Conservation (phyloP, 768 basidiomycete species). For the Kwoniella sp. region DNA sequence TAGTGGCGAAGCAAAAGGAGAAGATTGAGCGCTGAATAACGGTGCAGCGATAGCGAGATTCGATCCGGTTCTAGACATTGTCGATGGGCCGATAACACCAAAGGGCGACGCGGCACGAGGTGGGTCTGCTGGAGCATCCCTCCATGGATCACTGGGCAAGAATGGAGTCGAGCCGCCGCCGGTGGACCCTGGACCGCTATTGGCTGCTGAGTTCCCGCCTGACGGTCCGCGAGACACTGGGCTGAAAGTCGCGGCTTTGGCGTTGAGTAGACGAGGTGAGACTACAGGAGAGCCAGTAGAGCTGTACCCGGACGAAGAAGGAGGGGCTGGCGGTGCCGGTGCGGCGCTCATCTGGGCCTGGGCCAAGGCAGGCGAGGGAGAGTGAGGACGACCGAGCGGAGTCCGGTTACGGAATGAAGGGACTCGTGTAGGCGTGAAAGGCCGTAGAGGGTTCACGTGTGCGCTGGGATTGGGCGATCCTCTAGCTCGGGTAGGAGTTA, state of each 20-base stretch:
- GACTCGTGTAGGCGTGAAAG: conserved; percentile 58
- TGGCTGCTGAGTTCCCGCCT: conserved; percentile 57
- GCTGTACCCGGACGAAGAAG: conserved; percentile 32
- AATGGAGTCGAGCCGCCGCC: conserved; percentile 56
- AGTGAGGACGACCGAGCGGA: conserved; percentile 51
- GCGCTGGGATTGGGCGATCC: conserved; percentile 61
- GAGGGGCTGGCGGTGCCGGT: conserved; percentile 24
- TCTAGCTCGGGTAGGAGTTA: conserved; percentile 67
- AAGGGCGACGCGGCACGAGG: conserved; percentile 51
- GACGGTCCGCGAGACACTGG: conserved; percentile 66
- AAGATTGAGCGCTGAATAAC: conserved; percentile 67
- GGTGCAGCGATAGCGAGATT: conserved; percentile 92
- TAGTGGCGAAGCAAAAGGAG: conserved; percentile 49
- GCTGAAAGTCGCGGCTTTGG: conserved; percentile 86
- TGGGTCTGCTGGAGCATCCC: conserved; percentile 63
- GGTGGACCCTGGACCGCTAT: background rate
- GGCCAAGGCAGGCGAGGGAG: conserved; percentile 35
- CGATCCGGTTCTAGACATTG: conserved; percentile 46
- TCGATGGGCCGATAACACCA: conserved; percentile 30
- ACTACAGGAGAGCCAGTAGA: conserved; percentile 68
- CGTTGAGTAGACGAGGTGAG: conserved; percentile 81
- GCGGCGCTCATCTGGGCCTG: conserved; percentile 56
- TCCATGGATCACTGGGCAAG: conserved; percentile 88
- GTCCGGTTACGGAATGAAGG: conserved; percentile 53
- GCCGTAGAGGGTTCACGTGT: conserved; percentile 70